Percentiles rank a stretch among this genome's conserved stretches.
Conservation (phyloP, 345 rosid species). For the Citrus unshiu region DNA sequence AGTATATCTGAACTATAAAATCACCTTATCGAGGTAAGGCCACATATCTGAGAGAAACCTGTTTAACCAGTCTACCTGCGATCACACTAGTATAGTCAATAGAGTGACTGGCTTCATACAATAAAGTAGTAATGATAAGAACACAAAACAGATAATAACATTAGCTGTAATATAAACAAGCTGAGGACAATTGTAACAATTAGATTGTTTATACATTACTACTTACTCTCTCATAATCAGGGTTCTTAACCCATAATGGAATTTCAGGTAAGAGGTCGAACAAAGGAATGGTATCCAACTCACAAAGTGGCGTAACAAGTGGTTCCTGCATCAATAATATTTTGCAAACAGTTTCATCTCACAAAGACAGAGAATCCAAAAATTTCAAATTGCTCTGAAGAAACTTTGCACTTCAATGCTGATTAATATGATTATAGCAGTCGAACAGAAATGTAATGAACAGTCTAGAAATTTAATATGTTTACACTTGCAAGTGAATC, state of each 20-base stretch:
- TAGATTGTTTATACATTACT: background rate
- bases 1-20: constrained; percentile 10
- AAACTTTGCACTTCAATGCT: background rate
- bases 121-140: background rate
- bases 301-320: constrained; percentile 39
- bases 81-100: background rate
- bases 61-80: constrained; percentile 77
- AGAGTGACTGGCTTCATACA: background rate
- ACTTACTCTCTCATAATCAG: constrained; percentile 68
- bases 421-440: background rate
- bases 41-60: constrained; percentile 58
- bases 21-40: constrained; percentile 78
- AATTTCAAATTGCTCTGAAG: background rate
- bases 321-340: constrained; percentile 46
- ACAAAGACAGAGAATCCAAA: background rate
- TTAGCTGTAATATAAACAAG: background rate
- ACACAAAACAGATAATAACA: background rate
- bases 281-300: constrained; percentile 39
- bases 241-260: constrained; percentile 75
- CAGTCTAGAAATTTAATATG: background rate
- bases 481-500: background rate
- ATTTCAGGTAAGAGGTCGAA: constrained; percentile 60
- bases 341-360: background rate
- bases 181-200: background rate
- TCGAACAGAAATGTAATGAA: background rate